Evolutionary conservation across 371 early-diverging fungal genomes (phyloP).

Genomic region (Mortierella sp.): DNA sequence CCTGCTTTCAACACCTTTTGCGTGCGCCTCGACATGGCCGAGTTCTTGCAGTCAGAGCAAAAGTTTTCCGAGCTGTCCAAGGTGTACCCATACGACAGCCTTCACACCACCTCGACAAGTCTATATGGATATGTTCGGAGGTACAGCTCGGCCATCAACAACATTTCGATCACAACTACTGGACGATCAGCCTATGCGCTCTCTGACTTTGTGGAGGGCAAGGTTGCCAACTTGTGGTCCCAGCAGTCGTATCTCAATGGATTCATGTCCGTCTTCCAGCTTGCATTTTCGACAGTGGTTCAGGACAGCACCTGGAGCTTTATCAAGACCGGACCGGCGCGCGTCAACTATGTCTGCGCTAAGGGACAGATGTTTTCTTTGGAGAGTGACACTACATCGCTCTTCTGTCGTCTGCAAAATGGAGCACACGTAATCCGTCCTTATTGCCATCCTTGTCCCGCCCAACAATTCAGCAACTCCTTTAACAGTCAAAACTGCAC

Average conservation of each 20-base stretch:
- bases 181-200: conserved; percentile 25
- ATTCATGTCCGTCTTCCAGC: conserved; percentile 37
- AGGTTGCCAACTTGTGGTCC: conserved; percentile 29
- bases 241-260: conserved; percentile 42
- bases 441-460: conserved; percentile 27
- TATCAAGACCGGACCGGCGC: conserved; percentile 29
- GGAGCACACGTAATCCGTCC: conserved; percentile 13
- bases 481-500: conserved; percentile 19
- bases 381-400: not conserved
- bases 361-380: conserved; percentile 27
- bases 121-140: conserved; percentile 24
- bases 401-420: conserved; percentile 18
- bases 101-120: conserved; percentile 29
- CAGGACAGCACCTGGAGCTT: conserved; percentile 34
- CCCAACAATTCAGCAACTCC: conserved; percentile 19
- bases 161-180: conserved; percentile 27
- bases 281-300: conserved; percentile 37
- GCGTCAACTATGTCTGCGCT: conserved; percentile 30
- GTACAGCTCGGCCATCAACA: not conserved
- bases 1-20: conserved; percentile 32
- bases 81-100: conserved; percentile 27
- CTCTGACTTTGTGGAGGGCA: conserved; percentile 18
- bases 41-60: conserved; percentile 2
- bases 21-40: conserved; percentile 16
- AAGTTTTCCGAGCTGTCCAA: conserved; percentile 10